These are phyloP conservation scores for Candida mesenterica DNA, from an alignment of 1,139 yeast species.

Conservation along the genomic window DNA sequence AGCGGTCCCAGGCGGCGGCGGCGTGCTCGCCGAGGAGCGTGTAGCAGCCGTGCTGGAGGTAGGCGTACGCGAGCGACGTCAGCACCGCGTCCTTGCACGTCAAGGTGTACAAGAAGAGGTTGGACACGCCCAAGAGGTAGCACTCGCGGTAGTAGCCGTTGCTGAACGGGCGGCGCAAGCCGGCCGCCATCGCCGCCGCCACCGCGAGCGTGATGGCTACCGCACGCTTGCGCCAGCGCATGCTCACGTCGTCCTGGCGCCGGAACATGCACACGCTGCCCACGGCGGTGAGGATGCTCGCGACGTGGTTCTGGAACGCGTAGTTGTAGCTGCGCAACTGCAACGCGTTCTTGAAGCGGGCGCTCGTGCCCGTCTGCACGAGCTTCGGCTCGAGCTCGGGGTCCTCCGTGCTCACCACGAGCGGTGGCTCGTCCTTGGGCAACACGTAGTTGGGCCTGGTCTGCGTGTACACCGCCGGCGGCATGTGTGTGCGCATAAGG, in stretches of 20 bases:
- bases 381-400: slow-evolving; percentile 26
- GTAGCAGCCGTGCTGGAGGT: slow-evolving; percentile 49
- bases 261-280: slow-evolving; percentile 45
- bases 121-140: slow-evolving; percentile 16
- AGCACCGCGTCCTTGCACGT: slow-evolving; percentile 31
- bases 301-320: slow-evolving; percentile 50
- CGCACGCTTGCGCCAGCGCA: slow-evolving; percentile 36
- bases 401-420: slow-evolving; percentile 35
- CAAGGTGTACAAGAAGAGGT: slow-evolving; percentile 27
- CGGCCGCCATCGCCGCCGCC: slow-evolving; percentile 28
- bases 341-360: slow-evolving; percentile 59
- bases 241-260: slow-evolving; percentile 39
- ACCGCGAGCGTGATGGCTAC: slow-evolving; percentile 41
- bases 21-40: slow-evolving; percentile 23
- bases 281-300: slow-evolving; percentile 38
- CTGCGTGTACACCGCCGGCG: slow-evolving; percentile 45
- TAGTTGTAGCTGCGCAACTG: slow-evolving; percentile 53
- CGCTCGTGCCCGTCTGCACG: slow-evolving; percentile 40
- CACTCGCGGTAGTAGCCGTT: slow-evolving; percentile 14
- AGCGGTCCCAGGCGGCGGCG: slow-evolving; percentile 20
- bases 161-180: slow-evolving; percentile 24
- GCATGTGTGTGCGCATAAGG: slow-evolving; percentile 44
- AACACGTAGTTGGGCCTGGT: slow-evolving; percentile 34
- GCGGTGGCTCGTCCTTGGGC: slow-evolving; percentile 33
- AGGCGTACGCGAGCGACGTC: slow-evolving; percentile 46